These are phyloP conservation scores for Triticum monococcum DNA, from an alignment of 176 grass and related monocot species.

Conservation along the genomic window DNA sequence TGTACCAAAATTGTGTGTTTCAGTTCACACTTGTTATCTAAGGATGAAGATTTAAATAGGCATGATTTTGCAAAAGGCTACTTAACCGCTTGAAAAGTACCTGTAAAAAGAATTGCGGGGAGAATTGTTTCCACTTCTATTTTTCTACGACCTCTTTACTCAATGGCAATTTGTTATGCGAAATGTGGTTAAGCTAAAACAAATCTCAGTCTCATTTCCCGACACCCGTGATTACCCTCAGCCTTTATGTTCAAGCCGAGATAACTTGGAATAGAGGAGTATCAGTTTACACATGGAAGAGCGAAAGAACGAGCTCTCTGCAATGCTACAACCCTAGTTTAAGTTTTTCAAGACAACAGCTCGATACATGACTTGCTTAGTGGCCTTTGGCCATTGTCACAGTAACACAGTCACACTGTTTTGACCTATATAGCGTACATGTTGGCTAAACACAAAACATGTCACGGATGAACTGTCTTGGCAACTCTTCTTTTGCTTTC, in stretches of 20 bases:
- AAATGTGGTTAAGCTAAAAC: not conserved
- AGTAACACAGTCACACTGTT: not conserved
- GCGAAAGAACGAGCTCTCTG: not conserved
- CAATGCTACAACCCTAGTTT: not conserved
- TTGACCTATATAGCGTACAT: not conserved
- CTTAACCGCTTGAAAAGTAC: not conserved
- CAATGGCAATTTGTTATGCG: not conserved
- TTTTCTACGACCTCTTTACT: not conserved
- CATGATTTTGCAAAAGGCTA: not conserved
- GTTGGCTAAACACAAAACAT: not conserved
- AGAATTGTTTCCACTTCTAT: not conserved
- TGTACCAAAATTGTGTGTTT: not conserved
- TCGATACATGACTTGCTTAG: not conserved
- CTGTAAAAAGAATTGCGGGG: not conserved
- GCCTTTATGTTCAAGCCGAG: not conserved
- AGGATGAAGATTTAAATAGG: not conserved
- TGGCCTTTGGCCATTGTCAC: not conserved
- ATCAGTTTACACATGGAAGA: not conserved
- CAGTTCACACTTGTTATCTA: not conserved
- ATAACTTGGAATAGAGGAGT: not conserved
- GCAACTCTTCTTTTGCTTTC: not conserved
- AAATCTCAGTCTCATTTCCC: not conserved
- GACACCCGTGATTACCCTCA: not conserved
- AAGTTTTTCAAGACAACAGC: not conserved
- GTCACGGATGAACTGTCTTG: not conserved